phyloP scores from a whole-genome alignment of 169 alveolate genomes.

The Plasmodium vivax region DNA sequence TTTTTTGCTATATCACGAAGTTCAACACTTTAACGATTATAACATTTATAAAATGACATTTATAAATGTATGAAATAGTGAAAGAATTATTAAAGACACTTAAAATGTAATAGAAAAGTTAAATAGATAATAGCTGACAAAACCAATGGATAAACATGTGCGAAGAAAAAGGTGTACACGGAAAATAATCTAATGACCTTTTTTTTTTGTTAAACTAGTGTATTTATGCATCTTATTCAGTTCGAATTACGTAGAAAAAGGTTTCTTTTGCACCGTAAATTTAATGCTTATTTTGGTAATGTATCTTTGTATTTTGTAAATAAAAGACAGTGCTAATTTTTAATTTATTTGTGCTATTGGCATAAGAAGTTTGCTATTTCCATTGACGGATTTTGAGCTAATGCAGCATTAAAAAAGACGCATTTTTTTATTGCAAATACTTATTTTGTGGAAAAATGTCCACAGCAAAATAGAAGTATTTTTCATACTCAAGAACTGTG shows the following conservation, averaged over 20 bases:
- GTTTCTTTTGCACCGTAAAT: not conserved
- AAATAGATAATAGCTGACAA: not conserved
- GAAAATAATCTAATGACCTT: not conserved
- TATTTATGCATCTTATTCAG: not conserved
- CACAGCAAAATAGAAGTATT: not conserved
- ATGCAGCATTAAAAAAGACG: not conserved
- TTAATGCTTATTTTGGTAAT: not conserved
- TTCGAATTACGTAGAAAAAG: not conserved
- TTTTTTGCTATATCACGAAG: not conserved
- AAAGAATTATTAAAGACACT: not conserved
- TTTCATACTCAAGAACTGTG: not conserved
- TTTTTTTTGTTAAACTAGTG: not conserved
- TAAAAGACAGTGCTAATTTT: not conserved
- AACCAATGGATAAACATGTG: not conserved
- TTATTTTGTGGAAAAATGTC: not conserved
- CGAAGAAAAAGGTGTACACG: not conserved
- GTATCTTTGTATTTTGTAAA: not conserved
- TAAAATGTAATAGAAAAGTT: not conserved
- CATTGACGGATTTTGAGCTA: not conserved
- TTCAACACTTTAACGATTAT: not conserved
- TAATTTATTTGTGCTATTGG: not conserved
- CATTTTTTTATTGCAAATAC: not conserved
- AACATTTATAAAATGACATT: not conserved
- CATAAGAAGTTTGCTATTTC: not conserved
- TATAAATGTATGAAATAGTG: not conserved